These are phyloP conservation scores for Gloeostereum incarnatum DNA, from an alignment of 768 basidiomycete genomes.

Conservation along the genomic window DNA sequence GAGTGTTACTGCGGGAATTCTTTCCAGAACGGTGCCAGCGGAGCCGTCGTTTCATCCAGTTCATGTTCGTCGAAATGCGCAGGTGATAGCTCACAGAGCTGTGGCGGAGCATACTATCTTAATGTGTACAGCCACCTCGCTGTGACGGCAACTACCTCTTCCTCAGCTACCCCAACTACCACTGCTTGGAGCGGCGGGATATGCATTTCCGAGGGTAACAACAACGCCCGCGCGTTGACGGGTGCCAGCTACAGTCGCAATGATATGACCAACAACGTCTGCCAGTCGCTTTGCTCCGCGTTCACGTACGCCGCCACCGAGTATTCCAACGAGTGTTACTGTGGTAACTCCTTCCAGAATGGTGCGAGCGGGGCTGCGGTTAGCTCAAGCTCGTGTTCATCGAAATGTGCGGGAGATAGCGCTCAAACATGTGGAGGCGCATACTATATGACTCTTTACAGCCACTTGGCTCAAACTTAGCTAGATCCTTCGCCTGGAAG, in stretches of 20 bases:
- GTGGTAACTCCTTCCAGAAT: too few relatives aligned
- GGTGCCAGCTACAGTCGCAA: slow-evolving; percentile 13
- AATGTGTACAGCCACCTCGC: slow-evolving; percentile 2
- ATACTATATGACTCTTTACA: too few relatives aligned
- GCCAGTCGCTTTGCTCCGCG: slow-evolving; percentile 19
- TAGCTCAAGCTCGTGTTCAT: too few relatives aligned
- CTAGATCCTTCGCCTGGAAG: too few relatives aligned
- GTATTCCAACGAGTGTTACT: too few relatives aligned
- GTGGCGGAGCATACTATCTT: slow-evolving; percentile 11
- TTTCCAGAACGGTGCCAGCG: slow-evolving; percentile 16
- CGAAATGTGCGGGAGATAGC: too few relatives aligned
- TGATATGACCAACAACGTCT: slow-evolving; percentile 22
- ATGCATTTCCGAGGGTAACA: slow-evolving; percentile 24
- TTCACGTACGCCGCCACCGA: slow-evolving; percentile 23
- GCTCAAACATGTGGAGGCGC: too few relatives aligned
- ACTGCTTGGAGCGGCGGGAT: slow-evolving; percentile 3
- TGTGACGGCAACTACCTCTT: neutral
- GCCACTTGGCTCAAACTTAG: too few relatives aligned
- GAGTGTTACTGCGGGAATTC: slow-evolving; percentile 16
- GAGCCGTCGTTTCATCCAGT: slow-evolving; percentile 7
- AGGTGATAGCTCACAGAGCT: slow-evolving; percentile 11
- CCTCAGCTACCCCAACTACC: slow-evolving; percentile 1
- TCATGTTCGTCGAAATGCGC: slow-evolving; percentile 12
- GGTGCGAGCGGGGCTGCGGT: too few relatives aligned
- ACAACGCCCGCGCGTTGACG: slow-evolving; percentile 21